Conservation (phyloP, 495 filamentous ascomycete genomes). For the Penicillium salamii region DNA sequence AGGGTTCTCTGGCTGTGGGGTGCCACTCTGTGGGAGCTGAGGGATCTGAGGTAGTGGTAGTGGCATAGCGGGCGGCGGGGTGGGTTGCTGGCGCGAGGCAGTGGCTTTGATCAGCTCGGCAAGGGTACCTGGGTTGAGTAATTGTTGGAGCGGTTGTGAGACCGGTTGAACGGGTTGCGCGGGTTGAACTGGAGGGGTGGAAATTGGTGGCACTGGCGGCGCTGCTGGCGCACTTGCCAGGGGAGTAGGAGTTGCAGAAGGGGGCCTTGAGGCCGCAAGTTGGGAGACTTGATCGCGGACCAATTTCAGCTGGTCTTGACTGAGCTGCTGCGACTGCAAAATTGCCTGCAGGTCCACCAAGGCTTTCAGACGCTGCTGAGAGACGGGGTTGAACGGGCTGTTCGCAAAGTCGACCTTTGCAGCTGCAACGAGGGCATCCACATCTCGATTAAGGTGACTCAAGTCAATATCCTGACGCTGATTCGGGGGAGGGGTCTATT, state of each 20-base stretch:
- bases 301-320: slow-evolving; percentile 73
- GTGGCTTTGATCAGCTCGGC: slow-evolving; percentile 50
- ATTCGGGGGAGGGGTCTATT: slow-evolving; percentile 34
- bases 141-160: slow-evolving; percentile 40
- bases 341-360: slow-evolving; percentile 82
- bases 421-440: slow-evolving; percentile 68
- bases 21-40: slow-evolving; percentile 20
- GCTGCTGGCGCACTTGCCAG: slow-evolving; percentile 13
- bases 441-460: slow-evolving; percentile 75
- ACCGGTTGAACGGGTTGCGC: slow-evolving; percentile 28
- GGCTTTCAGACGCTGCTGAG: slow-evolving; percentile 77
- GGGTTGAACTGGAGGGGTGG: slow-evolving; percentile 33
- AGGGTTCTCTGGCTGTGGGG: slow-evolving; percentile 41
- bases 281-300: slow-evolving; percentile 76
- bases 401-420: slow-evolving; percentile 69
- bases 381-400: slow-evolving; percentile 67
- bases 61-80: slow-evolving; percentile 34
- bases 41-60: slow-evolving; percentile 23
- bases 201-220: slow-evolving; percentile 19
- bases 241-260: slow-evolving; percentile 19
- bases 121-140: slow-evolving; percentile 47
- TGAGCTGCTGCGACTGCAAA: slow-evolving; percentile 73
- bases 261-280: slow-evolving; percentile 46
- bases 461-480: slow-evolving; percentile 45
- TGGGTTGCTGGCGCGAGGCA: slow-evolving; percentile 42